phyloP scores from a whole-genome alignment of 1,284 basidiomycete genomes.

The Tylopilus orsonianus region DNA sequence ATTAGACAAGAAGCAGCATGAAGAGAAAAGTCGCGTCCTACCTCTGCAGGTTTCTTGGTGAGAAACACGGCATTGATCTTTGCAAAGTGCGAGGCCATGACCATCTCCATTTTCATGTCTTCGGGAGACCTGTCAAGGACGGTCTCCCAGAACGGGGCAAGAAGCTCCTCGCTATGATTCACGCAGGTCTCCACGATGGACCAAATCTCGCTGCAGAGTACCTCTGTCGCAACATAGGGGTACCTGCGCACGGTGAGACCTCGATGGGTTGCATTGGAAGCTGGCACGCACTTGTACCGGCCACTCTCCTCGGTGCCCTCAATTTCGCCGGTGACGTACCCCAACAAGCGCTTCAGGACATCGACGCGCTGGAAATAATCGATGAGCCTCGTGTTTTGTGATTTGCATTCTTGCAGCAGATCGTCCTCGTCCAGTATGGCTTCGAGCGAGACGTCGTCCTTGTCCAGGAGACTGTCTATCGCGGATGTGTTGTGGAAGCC shows the following conservation, averaged over 20 bases:
- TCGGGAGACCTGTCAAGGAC: conserved; percentile 78
- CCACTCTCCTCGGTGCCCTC: conserved; percentile 70
- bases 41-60: conserved; percentile 87
- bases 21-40: conserved; percentile 40
- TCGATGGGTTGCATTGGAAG: neutral
- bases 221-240: conserved; percentile 93
- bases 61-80: conserved; percentile 89
- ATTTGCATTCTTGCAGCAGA: conserved; percentile 92
- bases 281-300: conserved; percentile 66
- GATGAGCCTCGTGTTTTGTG: conserved; percentile 86
- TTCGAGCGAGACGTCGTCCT: conserved; percentile 83
- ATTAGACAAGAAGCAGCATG: conserved; percentile 27
- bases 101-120: conserved; percentile 75
- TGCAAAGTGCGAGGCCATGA: conserved; percentile 80
- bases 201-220: conserved; percentile 95
- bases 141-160: conserved; percentile 91
- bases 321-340: conserved; percentile 84
- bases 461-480: conserved; percentile 81
- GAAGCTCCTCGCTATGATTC: conserved; percentile 65
- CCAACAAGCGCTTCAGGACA: conserved; percentile 76
- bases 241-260: conserved; percentile 57
- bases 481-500: conserved; percentile 81
- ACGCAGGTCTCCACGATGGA: conserved; percentile 90
- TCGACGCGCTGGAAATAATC: conserved; percentile 82
- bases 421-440: conserved; percentile 94